Evolutionary conservation across 345 rosid genomes (phyloP), one percentile per base, ranked within the genome.

Genomic region (Firmiana major): DNA sequence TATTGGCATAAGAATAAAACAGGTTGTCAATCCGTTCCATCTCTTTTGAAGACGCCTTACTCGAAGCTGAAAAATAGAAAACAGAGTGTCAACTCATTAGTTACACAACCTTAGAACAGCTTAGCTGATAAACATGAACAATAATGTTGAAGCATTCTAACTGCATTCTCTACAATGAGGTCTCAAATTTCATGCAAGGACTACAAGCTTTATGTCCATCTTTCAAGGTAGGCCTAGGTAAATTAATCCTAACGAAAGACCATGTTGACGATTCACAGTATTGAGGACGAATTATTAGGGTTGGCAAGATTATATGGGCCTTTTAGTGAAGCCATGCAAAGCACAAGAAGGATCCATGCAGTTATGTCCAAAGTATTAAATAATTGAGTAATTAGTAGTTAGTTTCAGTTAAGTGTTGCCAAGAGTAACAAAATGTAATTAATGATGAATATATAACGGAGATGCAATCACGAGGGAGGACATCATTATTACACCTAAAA

Each of bases 1-100:
- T 87, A 76, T 90, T 88, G 57, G 93, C 94, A 78, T 91, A 96
- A 0, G 91, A 77, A 82, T 85, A 68, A 77, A 91, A 93, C 22
- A 96, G 80, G 75, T 82, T 88, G 81, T 96, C 98, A 19, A 92
- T 92, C 82, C 98, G 88, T 75, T 93, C 98, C 93, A 93, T 90
- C 87, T 93, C 99, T 80, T 91, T 93, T 26, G 91, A 90, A 84
- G 91, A 88, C 60, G 97, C 93, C 88, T 88, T 96, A 73, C 97
- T 88, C 75, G 97, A 86, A 73, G 93, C 99, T 92, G 86, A 67
- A 81, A 78, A 55, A 83, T 15, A 28, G 8, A 40, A 15, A 57
- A 55, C 9, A 58, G 34, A 49, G 26, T 10, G 2, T 21, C 58
- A 59, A 16, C 12, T 15, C 22, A 54, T 40, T 54, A 54, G 28